Evolutionary conservation across 306 rosid species (phyloP).

Genomic region (Astragalus membranaceus): DNA sequence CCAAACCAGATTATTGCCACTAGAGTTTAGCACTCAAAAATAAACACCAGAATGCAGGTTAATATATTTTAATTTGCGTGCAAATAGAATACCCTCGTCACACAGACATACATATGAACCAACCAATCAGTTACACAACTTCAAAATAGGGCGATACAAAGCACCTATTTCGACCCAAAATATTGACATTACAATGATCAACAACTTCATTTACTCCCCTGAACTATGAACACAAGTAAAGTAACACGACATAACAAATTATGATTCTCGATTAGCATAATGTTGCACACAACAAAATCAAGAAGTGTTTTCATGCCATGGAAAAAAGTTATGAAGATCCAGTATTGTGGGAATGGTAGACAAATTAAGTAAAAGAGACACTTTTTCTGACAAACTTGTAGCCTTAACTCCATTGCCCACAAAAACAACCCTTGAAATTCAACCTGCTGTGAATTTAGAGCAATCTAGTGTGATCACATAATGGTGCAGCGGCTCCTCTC

Average conservation of each 20-base stretch:
- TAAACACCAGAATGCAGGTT: background rate
- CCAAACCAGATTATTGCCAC: background rate
- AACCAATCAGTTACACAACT: background rate
- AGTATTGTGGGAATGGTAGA: conserved; percentile 27
- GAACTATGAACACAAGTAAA: conserved; percentile 7
- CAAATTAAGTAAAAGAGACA: conserved; percentile 26
- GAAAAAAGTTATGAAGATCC: conserved; percentile 22
- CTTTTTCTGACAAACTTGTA: conserved; percentile 15
- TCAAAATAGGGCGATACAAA: background rate
- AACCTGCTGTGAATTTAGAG: conserved; percentile 8
- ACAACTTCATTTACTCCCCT: conserved; percentile 10
- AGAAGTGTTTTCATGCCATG: conserved; percentile 20
- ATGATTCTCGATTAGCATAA: conserved; percentile 13
- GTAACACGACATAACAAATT: background rate
- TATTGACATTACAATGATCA: background rate
- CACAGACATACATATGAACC: background rate
- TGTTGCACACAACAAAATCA: conserved; percentile 29
- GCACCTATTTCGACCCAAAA: background rate
- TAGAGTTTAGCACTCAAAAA: background rate
- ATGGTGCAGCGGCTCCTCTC: conserved; percentile 85
- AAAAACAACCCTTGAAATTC: conserved; percentile 22
- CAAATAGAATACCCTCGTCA: background rate
- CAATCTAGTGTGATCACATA: conserved; percentile 49
- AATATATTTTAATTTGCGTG: background rate
- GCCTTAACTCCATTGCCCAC: conserved; percentile 19